Evolutionary conservation across 305 asterid species (phyloP), one percentile per base, ranked within the genome.

Genomic region (Rubia peregrina): DNA sequence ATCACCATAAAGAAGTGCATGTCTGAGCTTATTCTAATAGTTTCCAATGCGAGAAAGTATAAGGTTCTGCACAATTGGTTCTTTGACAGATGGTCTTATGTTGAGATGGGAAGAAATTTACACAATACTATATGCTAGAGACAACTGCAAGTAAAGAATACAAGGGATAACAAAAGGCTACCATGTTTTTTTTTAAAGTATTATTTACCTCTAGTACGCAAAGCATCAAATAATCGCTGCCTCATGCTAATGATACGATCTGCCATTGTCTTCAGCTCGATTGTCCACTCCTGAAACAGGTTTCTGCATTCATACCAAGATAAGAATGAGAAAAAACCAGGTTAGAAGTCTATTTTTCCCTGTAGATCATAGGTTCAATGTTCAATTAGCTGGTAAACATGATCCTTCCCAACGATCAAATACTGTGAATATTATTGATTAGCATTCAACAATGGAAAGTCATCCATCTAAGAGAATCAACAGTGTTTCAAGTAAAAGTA

Each of bases 181-280:
- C 63, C 48, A 67, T 48, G 26, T 19, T 21, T 2, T 22, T 19
- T 49, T 41, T 1, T 14, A 9, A 21, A 19, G 48, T 14, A 55
- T 48, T 42, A 59, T 48, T 81, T 78, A 94, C 99, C 96, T 88
- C 85, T 80, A 71, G 83, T 67, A 26, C 80, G 79, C 77, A 94
- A 77, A 78, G 99, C 98, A 75, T 88, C 98, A 85, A 88, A 91
- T 64, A 91, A 85, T 70, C 85, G 83, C 71, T 88, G 86, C 73
- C 97, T 97, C 99, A 94, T 91, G 82, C 76, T 87, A 80, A 91
- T 91, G 68, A 94, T 94, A 51, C 99, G 96, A 79, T 94, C 99
- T 65, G 99, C 99, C 99, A 94, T 94, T 73, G 88, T 93, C 80
- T 91, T 91, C 84, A 94, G 95, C 88, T 94, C 98, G 33, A 88